phyloP scores from a whole-genome alignment of 768 basidiomycete species.

The Mycena galericulata region DNA sequence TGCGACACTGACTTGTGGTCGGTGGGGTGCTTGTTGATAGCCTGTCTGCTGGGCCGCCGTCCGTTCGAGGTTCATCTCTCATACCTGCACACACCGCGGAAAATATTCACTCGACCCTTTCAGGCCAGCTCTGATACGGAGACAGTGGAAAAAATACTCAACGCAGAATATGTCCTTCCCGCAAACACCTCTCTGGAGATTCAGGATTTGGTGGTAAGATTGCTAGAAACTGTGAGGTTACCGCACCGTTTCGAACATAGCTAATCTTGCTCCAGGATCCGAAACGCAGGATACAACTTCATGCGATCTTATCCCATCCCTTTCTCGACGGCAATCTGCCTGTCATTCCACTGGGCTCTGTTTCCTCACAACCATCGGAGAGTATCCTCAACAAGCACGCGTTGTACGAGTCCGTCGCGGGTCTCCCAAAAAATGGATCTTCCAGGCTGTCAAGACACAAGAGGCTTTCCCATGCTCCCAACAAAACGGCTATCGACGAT shows the following conservation, averaged over 20 bases:
- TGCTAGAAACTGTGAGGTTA: slow-evolving; percentile 44
- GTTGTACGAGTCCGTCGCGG: slow-evolving; percentile 23
- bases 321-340: slow-evolving; percentile 44
- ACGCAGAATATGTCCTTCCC: slow-evolving; percentile 41
- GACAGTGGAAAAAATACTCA: slow-evolving; percentile 40
- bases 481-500: slow-evolving; percentile 34
- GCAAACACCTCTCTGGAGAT: slow-evolving; percentile 37
- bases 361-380: not conserved
- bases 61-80: slow-evolving; percentile 47
- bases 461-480: slow-evolving; percentile 19
- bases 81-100: slow-evolving; percentile 2
- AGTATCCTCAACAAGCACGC: slow-evolving; percentile 30
- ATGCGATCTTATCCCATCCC: slow-evolving; percentile 43
- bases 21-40: slow-evolving; percentile 54
- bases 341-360: slow-evolving; percentile 19
- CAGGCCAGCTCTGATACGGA: slow-evolving; percentile 38
- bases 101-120: slow-evolving; percentile 7
- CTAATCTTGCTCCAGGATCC: slow-evolving; percentile 39
- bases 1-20: slow-evolving; percentile 62
- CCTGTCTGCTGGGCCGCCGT: slow-evolving; percentile 49
- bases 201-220: slow-evolving; percentile 42
- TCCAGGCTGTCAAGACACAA: slow-evolving; percentile 8
- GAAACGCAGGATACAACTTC: slow-evolving; percentile 40
- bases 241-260: slow-evolving; percentile 9
- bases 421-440: slow-evolving; percentile 15